Conservation (phyloP, 257 asterid species). For the Jacaranda mimosifolia region DNA sequence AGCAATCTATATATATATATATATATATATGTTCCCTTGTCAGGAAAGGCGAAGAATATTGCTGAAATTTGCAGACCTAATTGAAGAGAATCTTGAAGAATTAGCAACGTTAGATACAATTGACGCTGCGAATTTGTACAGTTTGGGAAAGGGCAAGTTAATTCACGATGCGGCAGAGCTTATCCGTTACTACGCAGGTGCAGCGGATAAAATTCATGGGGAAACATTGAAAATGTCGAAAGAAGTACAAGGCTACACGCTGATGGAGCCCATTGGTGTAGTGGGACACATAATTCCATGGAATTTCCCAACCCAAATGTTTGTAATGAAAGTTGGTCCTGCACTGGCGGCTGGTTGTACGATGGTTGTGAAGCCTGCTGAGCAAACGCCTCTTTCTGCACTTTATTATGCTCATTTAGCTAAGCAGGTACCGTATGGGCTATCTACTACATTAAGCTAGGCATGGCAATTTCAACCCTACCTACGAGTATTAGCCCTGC, state of each 20-base stretch:
- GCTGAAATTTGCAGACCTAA: conserved; percentile 61
- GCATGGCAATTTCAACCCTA: no score
- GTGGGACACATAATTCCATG: conserved; percentile 69
- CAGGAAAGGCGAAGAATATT: conserved; percentile 60
- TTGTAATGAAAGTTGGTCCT: conserved; percentile 62
- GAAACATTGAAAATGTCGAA: conserved; percentile 56
- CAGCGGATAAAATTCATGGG: conserved; percentile 70
- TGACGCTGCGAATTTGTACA: conserved; percentile 59
- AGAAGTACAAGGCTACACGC: conserved; percentile 55
- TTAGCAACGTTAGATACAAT: conserved; percentile 54
- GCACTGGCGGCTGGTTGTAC: conserved; percentile 72
- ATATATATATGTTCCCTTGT: not conserved
- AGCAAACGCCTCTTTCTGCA: conserved; percentile 71
- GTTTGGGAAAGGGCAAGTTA: conserved; percentile 38
- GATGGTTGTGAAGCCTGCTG: conserved; percentile 68
- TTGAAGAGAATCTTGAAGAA: conserved; percentile 57
- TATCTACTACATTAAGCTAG: no score
- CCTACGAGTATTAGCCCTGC: no score
- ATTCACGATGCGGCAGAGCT: conserved; percentile 48
- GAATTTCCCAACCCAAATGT: conserved; percentile 67
- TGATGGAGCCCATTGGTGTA: conserved; percentile 69
- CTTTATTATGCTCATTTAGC: conserved; percentile 60
- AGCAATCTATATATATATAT: not conserved
- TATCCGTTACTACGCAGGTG: conserved; percentile 67
- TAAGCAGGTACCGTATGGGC: conserved; percentile 47